Evolutionary conservation across 1,284 basidiomycete species (phyloP), one percentile per base, ranked within the genome.

Genomic region (Dichomitus squalens): DNA sequence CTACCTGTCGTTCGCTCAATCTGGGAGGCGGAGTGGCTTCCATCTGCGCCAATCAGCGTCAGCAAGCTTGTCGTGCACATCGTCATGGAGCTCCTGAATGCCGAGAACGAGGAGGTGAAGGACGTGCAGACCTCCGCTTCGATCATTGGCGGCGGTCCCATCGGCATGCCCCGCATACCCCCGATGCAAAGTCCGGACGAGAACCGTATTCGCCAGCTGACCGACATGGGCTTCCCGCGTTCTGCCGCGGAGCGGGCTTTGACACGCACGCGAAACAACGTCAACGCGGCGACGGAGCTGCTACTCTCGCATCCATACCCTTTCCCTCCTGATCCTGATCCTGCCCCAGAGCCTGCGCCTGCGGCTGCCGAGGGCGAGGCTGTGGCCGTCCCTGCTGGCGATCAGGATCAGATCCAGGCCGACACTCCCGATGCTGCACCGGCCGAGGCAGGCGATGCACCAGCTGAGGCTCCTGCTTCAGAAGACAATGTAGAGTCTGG

Each of bases 161-260:
- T 69, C 44, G 63, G 66, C 27, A 67, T 77, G 49, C 73, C 80
- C 27, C 77, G 82, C 20, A 61, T 61, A n/a, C 49, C 60, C n/a
- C 74, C 78, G 18, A 35, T 53, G 3, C 70, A 80, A 52, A 83
- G 83, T 2, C 85, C 90, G 0, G 91, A 93, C 67, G 90, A 93
- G 67, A 81, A 79, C 54, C 85, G 88, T 29, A 85, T 98, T 46
- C 83, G 85, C 49, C 90, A 94, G 66, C 79, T 99, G 49, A 88
- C 87, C 16, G 96, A 99, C 65, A 99, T 99, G 97, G 97, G 97
- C 49, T 99, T 99, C 76, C 86, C 92, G 25, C 85, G 93, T 8
- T 83, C 84, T 39, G 92, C 93, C 4, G 92, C 92, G 1, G 89
- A 93, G 68, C 84, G 87, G 54, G 96, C 96, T 4, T 77, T 99